Evolutionary conservation across 2,329 filamentous ascomycete species (phyloP), one percentile per base, ranked within the genome.

Genomic region (Cyphellophora attinorum): DNA sequence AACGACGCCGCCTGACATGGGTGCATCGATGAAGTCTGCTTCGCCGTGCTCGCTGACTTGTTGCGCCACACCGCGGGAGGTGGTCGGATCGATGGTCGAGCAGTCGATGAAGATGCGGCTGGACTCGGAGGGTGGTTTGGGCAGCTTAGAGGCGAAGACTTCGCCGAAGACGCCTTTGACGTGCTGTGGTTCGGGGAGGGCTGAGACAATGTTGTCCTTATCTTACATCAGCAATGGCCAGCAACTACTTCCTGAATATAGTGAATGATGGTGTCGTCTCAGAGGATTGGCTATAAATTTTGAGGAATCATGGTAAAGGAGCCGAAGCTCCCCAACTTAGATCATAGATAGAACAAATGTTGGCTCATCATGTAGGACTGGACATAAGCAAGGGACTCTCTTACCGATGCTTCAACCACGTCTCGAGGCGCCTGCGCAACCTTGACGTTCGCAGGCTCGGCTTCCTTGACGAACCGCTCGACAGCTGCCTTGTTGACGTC

Each of bases 1-100:
- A 4, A 96, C 85, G 0, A 95, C 88, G 33, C 91, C 91, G 31
- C 91, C 91, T 0, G 89, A 96, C 81, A 98, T 94, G 29, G 91
- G 91, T 3, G 91, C 89, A 55, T 98, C 91, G 39, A 95, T 79
- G 53, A 96, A 95, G 2, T 74, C 68, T 1, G 76, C 75, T 11
- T 39, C 40, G 5, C 35, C 40, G 11, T 44, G 41, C 4, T 72
- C 72, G 38, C 68, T 72, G 2, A 93, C 79, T 15, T 72, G 70
- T 41, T 76, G 68, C 14, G 86, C 85, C 4, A 96, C 80, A 46
- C 77, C 72, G 25, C 76, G 76, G 1, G 88, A 95, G 2, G 86
- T 85, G 19, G 77, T 76, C 0, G 88, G 86, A 59, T 96, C 91
- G 53, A 98, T 96, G 11, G 91, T 98, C 3, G 89, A 96, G 59